Evolutionary conservation across 768 basidiomycete genomes (phyloP), one percentile per base, ranked within the genome.

Genomic region (Lepiota subincarnata): DNA sequence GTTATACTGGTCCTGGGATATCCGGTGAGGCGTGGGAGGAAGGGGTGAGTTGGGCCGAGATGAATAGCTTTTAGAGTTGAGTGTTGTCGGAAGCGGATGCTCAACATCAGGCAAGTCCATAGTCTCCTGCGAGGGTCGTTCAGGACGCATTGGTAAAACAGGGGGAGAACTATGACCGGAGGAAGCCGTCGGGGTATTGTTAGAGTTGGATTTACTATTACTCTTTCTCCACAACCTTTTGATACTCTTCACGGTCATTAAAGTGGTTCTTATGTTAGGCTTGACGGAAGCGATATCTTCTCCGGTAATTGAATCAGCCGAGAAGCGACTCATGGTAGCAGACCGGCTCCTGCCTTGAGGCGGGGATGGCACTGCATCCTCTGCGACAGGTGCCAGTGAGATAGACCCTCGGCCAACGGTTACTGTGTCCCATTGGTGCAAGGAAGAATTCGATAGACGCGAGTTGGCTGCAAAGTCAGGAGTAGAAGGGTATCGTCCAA

Each of bases 221-320:
- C 84, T 87, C 76, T 79, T 88, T 60, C 87, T 80, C 89, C 90
- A 92, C 18, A 92, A 64, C 56, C 81, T 86, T 67, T 81, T 86
- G 62, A 92, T 79, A 55, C 78, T 78, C 67, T 83, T 89, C 48
- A 89, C 85, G 24, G 82, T 82, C 72, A 88, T 86, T 39, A 91
- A 68, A 0, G 85, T 82, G 28, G 80, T 64, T 20, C 75, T 70
- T 50, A 73, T 81, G 39, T 74, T 63, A 20, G 67, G 60, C 35
- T 71, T 79, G 22, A 55, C 59, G 24, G 64, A 64, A 14, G 60
- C 59, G 34, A 60, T 51, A 19, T 65, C 63, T 51, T 73, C 71
- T 13, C 63, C 67, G 13, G 52, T 53, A 3, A 78, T 65, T 0
- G 90, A 92, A 63, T 92, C 90, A 18, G 80, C 72, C 0, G 90